Conservation (phyloP, 1,284 basidiomycete species). For the Puccinia sorghi region DNA sequence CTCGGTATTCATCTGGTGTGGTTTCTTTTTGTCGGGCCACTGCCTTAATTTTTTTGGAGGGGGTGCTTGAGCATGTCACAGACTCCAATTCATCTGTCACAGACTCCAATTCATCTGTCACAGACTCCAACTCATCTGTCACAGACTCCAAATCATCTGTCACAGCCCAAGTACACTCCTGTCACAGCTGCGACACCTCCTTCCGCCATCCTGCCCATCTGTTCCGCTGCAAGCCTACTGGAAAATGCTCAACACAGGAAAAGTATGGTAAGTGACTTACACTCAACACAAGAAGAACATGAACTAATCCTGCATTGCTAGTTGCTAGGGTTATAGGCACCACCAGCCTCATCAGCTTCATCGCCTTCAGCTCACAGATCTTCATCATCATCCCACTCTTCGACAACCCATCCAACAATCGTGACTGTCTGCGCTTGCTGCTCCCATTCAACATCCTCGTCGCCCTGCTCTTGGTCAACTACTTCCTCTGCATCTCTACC, state of each 20-base stretch:
- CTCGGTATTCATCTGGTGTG: neutral
- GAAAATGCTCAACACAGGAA: neutral
- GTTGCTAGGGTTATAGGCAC: constrained; percentile 64
- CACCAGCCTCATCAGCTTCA: constrained; percentile 77
- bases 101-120: neutral
- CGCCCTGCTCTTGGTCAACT: constrained; percentile 79
- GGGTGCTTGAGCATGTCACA: neutral
- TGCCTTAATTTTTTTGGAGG: neutral
- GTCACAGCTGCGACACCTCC: neutral
- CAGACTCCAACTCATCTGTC: too few relatives aligned
- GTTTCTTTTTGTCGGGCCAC: neutral
- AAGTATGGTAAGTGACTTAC: neutral
- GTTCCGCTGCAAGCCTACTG: too few relatives aligned
- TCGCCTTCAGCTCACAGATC: constrained; percentile 81
- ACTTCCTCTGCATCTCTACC: constrained; percentile 74
- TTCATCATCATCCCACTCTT: constrained; percentile 77
- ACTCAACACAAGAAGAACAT: neutral
- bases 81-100: neutral
- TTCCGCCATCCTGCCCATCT: too few relatives aligned
- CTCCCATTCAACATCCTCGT: constrained; percentile 81
- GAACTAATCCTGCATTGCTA: constrained; percentile 49
- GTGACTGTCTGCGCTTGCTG: constrained; percentile 72
- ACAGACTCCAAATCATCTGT: neutral
- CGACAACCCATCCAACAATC: constrained; percentile 70
- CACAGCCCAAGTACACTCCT: neutral